Percentiles rank a stretch among this genome's conserved stretches.
phyloP scores from a whole-genome alignment of 2,329 filamentous ascomycete genomes.

The Neonectria ditissima region DNA sequence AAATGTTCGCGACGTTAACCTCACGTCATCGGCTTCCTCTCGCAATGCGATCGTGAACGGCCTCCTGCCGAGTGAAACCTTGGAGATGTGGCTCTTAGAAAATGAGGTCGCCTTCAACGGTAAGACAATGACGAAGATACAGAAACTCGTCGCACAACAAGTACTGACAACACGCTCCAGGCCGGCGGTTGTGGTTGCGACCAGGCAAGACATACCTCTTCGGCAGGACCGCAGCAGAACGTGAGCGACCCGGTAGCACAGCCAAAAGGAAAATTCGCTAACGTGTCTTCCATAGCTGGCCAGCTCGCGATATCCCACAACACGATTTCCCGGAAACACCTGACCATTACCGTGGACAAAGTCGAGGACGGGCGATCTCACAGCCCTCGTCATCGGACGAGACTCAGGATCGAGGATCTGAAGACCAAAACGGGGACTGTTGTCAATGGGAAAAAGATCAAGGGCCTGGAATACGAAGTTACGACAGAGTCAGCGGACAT shows the following conservation, averaged over 20 bases:
- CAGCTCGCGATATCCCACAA: conserved; percentile 80
- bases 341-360: conserved; percentile 78
- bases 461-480: conserved; percentile 70
- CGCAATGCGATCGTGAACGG: conserved; percentile 35
- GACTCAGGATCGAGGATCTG: conserved; percentile 80
- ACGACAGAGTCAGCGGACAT: conserved; percentile 67
- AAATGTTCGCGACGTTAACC: conserved; percentile 38
- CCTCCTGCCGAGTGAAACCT: conserved; percentile 32
- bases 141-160: background rate
- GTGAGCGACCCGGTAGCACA: conserved; percentile 55
- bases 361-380: conserved; percentile 75
- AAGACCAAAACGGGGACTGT: conserved; percentile 87
- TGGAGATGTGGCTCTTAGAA: conserved; percentile 73
- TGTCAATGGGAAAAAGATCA: conserved; percentile 79
- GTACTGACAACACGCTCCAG: conserved; percentile 40
- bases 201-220: conserved; percentile 89
- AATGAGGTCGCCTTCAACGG: conserved; percentile 66
- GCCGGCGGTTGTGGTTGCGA: conserved; percentile 79
- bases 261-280: background rate
- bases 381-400: conserved; percentile 73
- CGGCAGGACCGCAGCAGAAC: conserved; percentile 78
- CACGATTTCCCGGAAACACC: conserved; percentile 88
- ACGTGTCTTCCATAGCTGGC: conserved; percentile 60
- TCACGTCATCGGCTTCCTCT: conserved; percentile 40
- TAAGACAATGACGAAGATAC: conserved; percentile 33